Evolutionary conservation across 495 filamentous ascomycete species (phyloP), one percentile per base, ranked within the genome.

Genomic region (Hypoxylon subgilvum): DNA sequence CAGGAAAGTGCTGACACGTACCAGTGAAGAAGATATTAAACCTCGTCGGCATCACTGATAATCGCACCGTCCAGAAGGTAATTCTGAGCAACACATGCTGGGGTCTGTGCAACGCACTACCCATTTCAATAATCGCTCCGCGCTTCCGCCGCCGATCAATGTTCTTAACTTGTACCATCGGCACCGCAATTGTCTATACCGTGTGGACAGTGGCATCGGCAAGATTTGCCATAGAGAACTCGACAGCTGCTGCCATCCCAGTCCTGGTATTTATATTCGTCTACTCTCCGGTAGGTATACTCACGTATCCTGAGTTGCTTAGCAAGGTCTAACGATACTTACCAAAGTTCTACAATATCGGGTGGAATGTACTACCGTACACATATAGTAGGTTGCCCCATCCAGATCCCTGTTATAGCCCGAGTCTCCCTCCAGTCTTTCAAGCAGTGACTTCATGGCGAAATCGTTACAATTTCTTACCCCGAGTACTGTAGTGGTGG

Each of bases 201-300:
- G 76, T 72, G 9, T 82, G 82, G 76, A 85, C 81, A 0, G 68
- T 85, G 36, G 76, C 79, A 17, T 81, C 79, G 51, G 76, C 82
- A 27, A 65, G 76, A 39, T 79, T 77, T 46, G 69, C 74, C 1
- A 67, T 68, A 17, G 77, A 76, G 14, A 61, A 74, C 19, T 68
- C 72, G 16, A 61, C 72, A 2, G 58, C 67, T 1, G 78, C 82
- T 3, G 78, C 75, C 9, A 77, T 79, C 28, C 62, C 75, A n/a
- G 82, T 80, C 6, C 68, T 87, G 43, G 80, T 85, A 49, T 85
- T 85, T 27, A 84, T 85, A 23, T 87, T 81, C 67, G 67, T 74
- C 9, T 86, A 86, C 56, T 80, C 76, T 0, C 60, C 82, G 75
- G 42, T 82, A 41, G 52, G 69, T 52, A 16, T 0, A 23, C 34